Base-by-base conservation (phyloP, 805 yeast genomes). In the Candida railenensis region DNA sequence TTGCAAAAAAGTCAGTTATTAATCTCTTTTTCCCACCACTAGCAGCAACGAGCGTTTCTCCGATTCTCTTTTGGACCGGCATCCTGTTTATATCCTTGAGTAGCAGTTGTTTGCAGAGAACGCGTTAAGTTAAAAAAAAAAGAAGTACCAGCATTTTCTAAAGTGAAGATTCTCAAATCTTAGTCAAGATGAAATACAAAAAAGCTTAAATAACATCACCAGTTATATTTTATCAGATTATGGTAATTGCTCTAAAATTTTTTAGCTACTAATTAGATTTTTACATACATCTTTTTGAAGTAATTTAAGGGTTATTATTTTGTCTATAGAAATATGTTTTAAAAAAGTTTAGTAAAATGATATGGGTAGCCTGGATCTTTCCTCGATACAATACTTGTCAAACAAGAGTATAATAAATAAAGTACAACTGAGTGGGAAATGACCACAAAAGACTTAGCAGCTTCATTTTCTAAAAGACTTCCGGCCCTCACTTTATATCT, bases 311-410 rank as follows among this genome's bases (percentile, higher is more conserved):
- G 30, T 25, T 5, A 7, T 7, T 25, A 25, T 8, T 33, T 14
- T 33, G 36, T 33, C 18, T 33, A 33, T 33, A 33, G 18, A 12
- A 14, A 4, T 44, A 14, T 34, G 7, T 30, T 25, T 40, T 53
- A 71, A 40, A 71, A 59, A 34, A 72, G 48, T 55, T 59, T 66
- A 15, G 64, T 42, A 15, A 62, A 58, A 30, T 48, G 51, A 55
- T 69, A 80, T 0, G 84, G 84, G 55, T 80, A 81, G 1, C 60
- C 72, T 2, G 57, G 63, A 53, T 78, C 81, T 56, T 81, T 81
- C 14, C 69, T 54, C 44, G 67, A 52, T 51, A 66, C 75, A n/a
- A 74, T 59, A 45, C 76, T 69, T 9, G 77, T 69, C 52, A 78
- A 67, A 18, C 65, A 49, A 53, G 76, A 72, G 58, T 73, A 76